Evolutionary conservation across 1,284 basidiomycete species (phyloP), one percentile per base, ranked within the genome.

Genomic region (Melampsora americana): DNA sequence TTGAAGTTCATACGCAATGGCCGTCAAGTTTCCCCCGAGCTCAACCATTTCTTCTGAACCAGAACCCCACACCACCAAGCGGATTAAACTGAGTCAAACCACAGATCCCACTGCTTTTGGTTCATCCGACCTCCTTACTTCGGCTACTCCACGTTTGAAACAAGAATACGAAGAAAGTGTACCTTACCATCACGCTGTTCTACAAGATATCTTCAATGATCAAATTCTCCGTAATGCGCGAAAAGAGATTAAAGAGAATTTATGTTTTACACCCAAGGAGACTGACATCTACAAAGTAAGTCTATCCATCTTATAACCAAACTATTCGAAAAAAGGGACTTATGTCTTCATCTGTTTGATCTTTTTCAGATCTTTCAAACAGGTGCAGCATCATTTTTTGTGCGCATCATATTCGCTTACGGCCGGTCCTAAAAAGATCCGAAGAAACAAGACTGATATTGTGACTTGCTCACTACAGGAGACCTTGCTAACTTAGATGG

Each of bases 211-310:
- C 14, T 76, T 76, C 44, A 48, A 76, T 46, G 44, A 53, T 20
- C 30, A 50, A 12, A 78, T 80, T n/a, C 70, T 80, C 14, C 78
- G 79, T 12, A 69, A 75, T 30, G 79, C 78, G 26, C 56, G 79
- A 30, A 64, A 76, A 16, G 80, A 85, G 82, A 86, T 94, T 80
- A 85, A 93, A 79, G 86, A 87, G 60, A 89, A 96, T 80, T 89
- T 99, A 81, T 91, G 88, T 80, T 98, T 97, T 83, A 90, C 93
- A 7, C 91, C 94, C 84, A 99, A 97, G 85, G 93, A 98, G 86
- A 99, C 95, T 6, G 95, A 99, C 82, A 99, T 99, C 79, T 99
- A 98, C 88, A 95, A 94, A 88, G 93, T 91, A 78, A 76, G 86
- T n/a, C 9, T 56, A 23, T 3, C 12, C 12, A 11, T 1, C 11